A percentile compares a stretch with the other conserved stretches of the same genome.
These are phyloP conservation scores for Theileria annulata DNA, from an alignment of 169 alveolate genomes.

Conservation along the genomic window DNA sequence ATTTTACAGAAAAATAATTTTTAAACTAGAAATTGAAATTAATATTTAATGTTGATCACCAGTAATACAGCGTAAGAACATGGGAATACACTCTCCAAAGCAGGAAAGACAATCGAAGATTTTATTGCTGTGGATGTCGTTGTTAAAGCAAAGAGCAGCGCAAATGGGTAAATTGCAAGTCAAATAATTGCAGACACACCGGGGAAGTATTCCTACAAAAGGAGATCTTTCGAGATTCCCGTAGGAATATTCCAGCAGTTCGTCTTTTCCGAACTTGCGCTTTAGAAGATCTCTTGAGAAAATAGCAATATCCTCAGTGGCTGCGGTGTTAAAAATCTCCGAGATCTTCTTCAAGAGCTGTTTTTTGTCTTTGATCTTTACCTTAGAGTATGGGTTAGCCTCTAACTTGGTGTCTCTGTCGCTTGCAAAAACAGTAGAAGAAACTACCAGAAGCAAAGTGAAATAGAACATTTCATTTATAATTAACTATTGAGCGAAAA, in stretches of 20 bases:
- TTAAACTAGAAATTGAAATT: too few species aligned
- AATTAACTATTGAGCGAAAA: not conserved
- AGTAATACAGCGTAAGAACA: constrained; percentile 50
- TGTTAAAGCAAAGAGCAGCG: constrained; percentile 18
- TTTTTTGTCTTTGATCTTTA: not conserved
- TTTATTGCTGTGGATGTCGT: not conserved
- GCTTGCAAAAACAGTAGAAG: not conserved
- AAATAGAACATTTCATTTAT: constrained; percentile 9
- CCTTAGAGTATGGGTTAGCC: not conserved
- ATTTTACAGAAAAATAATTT: not conserved
- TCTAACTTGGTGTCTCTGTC: constrained; percentile 8
- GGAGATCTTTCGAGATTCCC: constrained; percentile 24
- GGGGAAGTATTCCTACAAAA: constrained; percentile 40
- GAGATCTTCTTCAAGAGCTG: not conserved
- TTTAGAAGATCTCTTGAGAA: constrained; percentile 28
- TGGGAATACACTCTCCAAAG: constrained; percentile 59
- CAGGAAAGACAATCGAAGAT: constrained; percentile 46
- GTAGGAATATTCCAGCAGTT: constrained; percentile 24
- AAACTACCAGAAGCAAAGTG: constrained; percentile 2
- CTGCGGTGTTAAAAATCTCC: not conserved
- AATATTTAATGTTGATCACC: constrained; percentile 45
- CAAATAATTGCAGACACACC: constrained; percentile 44
- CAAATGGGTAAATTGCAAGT: constrained; percentile 48
- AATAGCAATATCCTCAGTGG: constrained; percentile 36
- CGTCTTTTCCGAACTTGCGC: constrained; percentile 7